These are phyloP conservation scores for Umbilicaria muhlenbergii DNA, from an alignment of 495 filamentous ascomycete species.

Conservation along the genomic window DNA sequence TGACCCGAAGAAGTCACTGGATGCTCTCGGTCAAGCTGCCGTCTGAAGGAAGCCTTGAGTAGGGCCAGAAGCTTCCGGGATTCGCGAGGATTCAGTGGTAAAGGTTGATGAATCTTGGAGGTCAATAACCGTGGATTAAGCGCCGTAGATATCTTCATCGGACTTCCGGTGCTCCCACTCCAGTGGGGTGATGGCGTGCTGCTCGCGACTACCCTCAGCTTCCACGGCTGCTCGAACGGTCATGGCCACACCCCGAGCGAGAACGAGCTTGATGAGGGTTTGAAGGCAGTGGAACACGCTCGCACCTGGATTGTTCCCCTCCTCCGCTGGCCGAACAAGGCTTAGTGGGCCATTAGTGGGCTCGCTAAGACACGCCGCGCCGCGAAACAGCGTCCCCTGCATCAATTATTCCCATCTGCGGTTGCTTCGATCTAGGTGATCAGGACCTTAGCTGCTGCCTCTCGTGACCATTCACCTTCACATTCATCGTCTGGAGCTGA, in stretches of 20 bases:
- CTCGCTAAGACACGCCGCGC: conserved; percentile 6
- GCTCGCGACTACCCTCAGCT: not conserved
- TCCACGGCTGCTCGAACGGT: not conserved
- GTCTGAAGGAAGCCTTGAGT: conserved; percentile 63
- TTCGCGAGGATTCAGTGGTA: conserved; percentile 47
- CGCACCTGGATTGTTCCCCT: too few species aligned
- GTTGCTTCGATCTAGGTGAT: too few species aligned
- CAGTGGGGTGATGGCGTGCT: conserved; percentile 15
- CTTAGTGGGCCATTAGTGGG: not conserved
- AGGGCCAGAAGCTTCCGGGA: conserved; percentile 50
- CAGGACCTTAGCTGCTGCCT: too few species aligned
- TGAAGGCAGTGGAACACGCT: too few species aligned
- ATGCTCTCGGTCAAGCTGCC: conserved; percentile 53
- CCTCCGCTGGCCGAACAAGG: too few species aligned
- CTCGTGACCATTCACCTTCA: too few species aligned
- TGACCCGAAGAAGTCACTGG: conserved; percentile 20
- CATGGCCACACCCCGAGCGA: too few species aligned
- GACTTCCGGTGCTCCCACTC: conserved; percentile 15
- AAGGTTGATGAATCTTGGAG: conserved; percentile 51
- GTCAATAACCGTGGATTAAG: conserved; percentile 31
- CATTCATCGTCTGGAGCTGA: too few species aligned
- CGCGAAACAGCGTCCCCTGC: conserved; percentile 3
- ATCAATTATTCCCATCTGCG: conserved; percentile 1
- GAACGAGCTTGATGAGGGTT: too few species aligned
- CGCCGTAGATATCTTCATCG: conserved; percentile 27